Evolutionary conservation across 345 rosid genomes (phyloP), one percentile per base, ranked within the genome.

Genomic region (Rubroshorea leprosula): DNA sequence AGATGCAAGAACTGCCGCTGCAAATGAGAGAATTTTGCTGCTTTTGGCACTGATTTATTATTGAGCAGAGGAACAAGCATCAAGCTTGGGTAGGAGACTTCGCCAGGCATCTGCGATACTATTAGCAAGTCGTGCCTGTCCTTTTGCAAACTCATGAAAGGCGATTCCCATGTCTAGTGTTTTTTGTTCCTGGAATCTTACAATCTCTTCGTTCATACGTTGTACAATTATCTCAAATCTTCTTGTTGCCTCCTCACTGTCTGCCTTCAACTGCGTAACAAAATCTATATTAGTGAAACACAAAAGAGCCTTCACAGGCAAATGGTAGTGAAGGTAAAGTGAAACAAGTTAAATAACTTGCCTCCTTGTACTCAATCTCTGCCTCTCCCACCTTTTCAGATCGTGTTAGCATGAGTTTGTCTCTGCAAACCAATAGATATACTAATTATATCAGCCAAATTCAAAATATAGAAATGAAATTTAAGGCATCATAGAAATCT

Each of bases 61-160:
- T 31, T 16, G 46, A 16, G 57, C 43, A 1, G 67, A 14, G 35
- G 83, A 83, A 66, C 87, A 81, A 52, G 92, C 79, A 76, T 93
- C 99, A 16, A 89, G 89, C 74, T 85, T 93, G 13, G 96, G 96
- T 63, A 93, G 96, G 68, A 93, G 97, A 72, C 90, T 72, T 77
- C 96, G 78, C 99, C 99, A 93, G 2, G 97, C 92, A 66, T 87
- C 99, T 0, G 97, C 97, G 4, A 87, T 64, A 51, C 74, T 74
- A 57, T 66, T 90, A 7, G 99, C 97, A 66, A 93, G 73, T 12
- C 83, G 95, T 15, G 95, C 87, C 76, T 93, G 99, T 60, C 99
- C 99, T 72, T 78, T 82, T 0, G 97, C 92, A 71, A 93, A 90
- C 64, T 90, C 87, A 49, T 93, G 96, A 75, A 90, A 93, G 2